Conservation (phyloP, 495 filamentous ascomycete species). For the Penicillium waksmanii region DNA sequence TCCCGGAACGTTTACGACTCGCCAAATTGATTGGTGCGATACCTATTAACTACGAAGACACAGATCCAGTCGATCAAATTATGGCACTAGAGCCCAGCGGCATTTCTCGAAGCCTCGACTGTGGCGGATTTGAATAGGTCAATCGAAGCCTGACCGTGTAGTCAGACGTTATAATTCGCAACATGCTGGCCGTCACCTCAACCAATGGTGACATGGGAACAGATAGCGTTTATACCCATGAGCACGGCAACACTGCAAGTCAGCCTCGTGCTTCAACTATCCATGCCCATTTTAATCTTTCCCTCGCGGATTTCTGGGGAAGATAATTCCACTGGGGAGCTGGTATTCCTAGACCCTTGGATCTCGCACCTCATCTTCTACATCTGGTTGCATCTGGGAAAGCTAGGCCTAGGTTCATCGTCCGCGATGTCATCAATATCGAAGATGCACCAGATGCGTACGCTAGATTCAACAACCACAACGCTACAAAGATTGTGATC, state of each 20-base stretch:
- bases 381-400: constrained; percentile 7
- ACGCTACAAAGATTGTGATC: too few relatives aligned
- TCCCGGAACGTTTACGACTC: constrained; percentile 47
- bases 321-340: too few relatives aligned
- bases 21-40: constrained; percentile 54
- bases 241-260: background rate
- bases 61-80: constrained; percentile 37
- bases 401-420: constrained; percentile 3
- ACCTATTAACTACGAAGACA: constrained; percentile 37
- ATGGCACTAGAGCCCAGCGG: constrained; percentile 9
- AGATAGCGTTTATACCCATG: constrained; percentile 12
- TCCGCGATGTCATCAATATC: constrained; percentile 5
- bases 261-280: background rate
- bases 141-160: background rate
- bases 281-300: constrained; percentile 12
- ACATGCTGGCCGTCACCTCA: background rate
- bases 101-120: constrained; percentile 12
- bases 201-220: constrained; percentile 14
- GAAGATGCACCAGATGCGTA: constrained; percentile 3
- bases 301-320: too few relatives aligned
- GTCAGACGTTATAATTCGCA: too few relatives aligned
- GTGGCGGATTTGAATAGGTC: constrained; percentile 17
- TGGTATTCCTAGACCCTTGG: constrained; percentile 12
- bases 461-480: too few relatives aligned
- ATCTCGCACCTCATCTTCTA: constrained; percentile 13